Base-by-base conservation (phyloP, 2,329 filamentous ascomycete species). In the Emericellopsis atlantica region DNA sequence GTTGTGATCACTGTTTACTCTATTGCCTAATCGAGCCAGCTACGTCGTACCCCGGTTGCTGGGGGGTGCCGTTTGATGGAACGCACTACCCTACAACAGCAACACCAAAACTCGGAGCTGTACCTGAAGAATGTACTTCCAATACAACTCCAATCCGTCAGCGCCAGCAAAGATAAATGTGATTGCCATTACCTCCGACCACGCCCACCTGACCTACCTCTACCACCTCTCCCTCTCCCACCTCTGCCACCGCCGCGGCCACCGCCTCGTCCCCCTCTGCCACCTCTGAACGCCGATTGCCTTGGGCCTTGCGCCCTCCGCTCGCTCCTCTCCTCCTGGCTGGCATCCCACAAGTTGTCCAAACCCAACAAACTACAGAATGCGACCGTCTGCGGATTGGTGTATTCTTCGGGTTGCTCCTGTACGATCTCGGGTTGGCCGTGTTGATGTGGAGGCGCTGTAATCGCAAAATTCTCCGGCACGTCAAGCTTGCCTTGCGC, bases 351-450 rank as follows among this genome's bases (percentile, higher is more conserved):
- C 9, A 79, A 69, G 56, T 96, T 94, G 6, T 74, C 64, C 29
- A 98, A 79, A 8, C 74, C 79, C 1, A 96, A 52, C 42, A 96
- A 61, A 42, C 79, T 66, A 59, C 92, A 98, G 55, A 90, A 96
- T 4, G 68, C 61, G n/a, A 66, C 67, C 6, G 88, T 96, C 62
- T 96, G 90, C 11, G 83, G 81, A 54, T 92, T 96, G 4, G 78
- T 86, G 56, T 90, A 90, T 60, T 95, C 89, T 2, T 69, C 65
- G 2, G 88, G 86, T 56, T 79, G 73, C n/a, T 79, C 66, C 0
- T 66, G 52, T 0, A 77, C 74, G 21, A 65, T 67, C 47, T 80
- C 73, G 0, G 78, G 74, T 6, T 70, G 62, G 0, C 66, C 62
- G 1, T 67, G 62, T 35, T 79, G 69, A 47, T 88, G 83, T 2